phyloP scores from a whole-genome alignment of 129 eudicot genomes.

The Centella asiatica region DNA sequence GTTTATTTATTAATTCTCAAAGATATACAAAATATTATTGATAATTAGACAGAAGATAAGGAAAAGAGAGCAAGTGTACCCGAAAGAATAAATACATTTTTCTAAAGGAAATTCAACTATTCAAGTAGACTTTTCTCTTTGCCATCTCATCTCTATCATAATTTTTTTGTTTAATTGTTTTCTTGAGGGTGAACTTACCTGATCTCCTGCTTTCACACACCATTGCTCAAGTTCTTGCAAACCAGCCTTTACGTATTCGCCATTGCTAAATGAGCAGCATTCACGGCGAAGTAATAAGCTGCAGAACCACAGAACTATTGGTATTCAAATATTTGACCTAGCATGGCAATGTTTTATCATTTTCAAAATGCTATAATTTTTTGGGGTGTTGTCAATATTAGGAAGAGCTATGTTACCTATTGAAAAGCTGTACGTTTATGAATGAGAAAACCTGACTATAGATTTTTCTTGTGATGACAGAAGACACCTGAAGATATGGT shows the following conservation, averaged over 20 bases:
- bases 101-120: neutral
- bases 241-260: slow-evolving; percentile 93
- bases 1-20: neutral
- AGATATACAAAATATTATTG: neutral
- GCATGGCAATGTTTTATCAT: neutral
- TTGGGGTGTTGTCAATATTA: neutral
- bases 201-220: slow-evolving; percentile 77
- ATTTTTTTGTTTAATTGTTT: neutral
- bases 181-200: slow-evolving; percentile 31
- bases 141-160: neutral
- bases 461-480: slow-evolving; percentile 69
- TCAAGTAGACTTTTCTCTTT: neutral
- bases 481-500: slow-evolving; percentile 56
- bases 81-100: neutral
- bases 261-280: slow-evolving; percentile 99
- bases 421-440: slow-evolving; percentile 97
- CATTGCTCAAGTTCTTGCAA: slow-evolving; percentile 86
- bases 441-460: slow-evolving; percentile 87
- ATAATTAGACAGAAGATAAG: neutral
- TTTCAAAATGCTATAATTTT: neutral
- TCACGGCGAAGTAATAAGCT: slow-evolving; percentile 96
- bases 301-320: slow-evolving; percentile 16
- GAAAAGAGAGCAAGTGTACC: neutral
- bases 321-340: neutral
- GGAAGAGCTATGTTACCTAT: slow-evolving; percentile 46